Evolutionary conservation across 1,284 basidiomycete species (phyloP), one percentile per base, ranked within the genome.

Genomic region (Pascua sp.): DNA sequence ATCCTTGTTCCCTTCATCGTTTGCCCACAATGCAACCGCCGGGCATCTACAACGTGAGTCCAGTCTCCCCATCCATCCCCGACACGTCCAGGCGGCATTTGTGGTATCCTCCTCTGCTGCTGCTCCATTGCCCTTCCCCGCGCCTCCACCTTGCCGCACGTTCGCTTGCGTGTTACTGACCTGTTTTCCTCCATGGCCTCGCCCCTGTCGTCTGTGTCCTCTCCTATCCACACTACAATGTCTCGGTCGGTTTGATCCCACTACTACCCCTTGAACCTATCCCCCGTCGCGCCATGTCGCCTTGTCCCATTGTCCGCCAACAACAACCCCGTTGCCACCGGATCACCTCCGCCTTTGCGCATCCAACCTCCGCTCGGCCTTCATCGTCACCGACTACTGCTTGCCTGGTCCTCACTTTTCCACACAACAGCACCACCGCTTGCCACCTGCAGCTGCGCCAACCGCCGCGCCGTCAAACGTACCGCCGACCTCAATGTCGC

Each of bases 1-100:
- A 32, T 32, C 24, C 24, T 32, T 32, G 24, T 32, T 42, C 49
- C 17, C 42, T 11, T 37, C 36, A 15, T 40, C 47, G 39, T 42
- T 55, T 40, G 44, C 51, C 50, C 57, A 51, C 38, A 39, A 72
- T 72, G 70, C 70, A 72, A 54, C 67, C 70, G 4, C 69, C 70
- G n/a, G 68, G 63, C 15, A 72, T 72, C 41, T 72, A 72, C 57
- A 72, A 70, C 55, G 70, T 72, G 58, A 61, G 70, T 67, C 8
- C 15, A 11, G 16, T 54, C 43, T 41, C 11, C 16, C 15, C 12
- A 13, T 39, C 52, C 36, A 45, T 39, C 53, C 15, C 41, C 24
- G 24, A 32, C 24, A 7, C 24, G 24, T 32, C 3, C 24, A 32
- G 24, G 24, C 7, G 24, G 24, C 24, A 4, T 16, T 43, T 17